Evolutionary conservation across 2,329 filamentous ascomycete species (phyloP), one percentile per base, ranked within the genome.

Genomic region (Sporothrix sp.): DNA sequence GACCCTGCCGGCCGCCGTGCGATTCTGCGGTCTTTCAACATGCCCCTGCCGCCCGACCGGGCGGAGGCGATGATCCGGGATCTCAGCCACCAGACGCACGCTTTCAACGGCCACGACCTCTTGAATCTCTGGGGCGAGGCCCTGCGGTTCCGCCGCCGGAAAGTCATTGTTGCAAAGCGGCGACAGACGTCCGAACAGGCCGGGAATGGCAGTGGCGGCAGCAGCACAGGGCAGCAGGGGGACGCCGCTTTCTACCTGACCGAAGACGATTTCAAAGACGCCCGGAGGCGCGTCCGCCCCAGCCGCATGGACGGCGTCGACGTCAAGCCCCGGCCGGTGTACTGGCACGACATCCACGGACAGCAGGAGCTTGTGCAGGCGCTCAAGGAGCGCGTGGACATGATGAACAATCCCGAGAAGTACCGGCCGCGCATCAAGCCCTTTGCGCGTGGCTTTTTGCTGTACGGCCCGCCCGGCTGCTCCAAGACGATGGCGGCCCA

Each of bases 401-500:
- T 68, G 48, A 52, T 66, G 55, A 52, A 58, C 55, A 18, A 32
- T 2, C 57, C 58, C 7, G 59, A 61, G 35, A 63, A 65, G 4
- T 65, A 67, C 50, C 57, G 62, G 43, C 59, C 62, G 27, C 56
- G 63, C 43, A 59, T 63, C 83, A 51, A 50, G 35, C 40, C 33
- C 2, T 47, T 53, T 0, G 83, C 84, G 51, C 94, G 91, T 62
- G 89, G 90, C 0, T 79, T 95, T 14, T 74, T 97, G 7, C 76
- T 97, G 3, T 96, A 95, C 64, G 91, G 91, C 0, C 91, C 91
- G 0, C 91, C 91, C 0, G 91, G 91, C 3, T 96, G 91, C 68
- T 94, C 89, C 56, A 97, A 97, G 68, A 97, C 91, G 0, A 79
- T 96, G 63, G 88, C 82, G 0, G 91, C 91, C 0, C 89, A 95